These are phyloP conservation scores for Eucalyptus virginea DNA, from an alignment of 345 rosid genomes.

Conservation along the genomic window DNA sequence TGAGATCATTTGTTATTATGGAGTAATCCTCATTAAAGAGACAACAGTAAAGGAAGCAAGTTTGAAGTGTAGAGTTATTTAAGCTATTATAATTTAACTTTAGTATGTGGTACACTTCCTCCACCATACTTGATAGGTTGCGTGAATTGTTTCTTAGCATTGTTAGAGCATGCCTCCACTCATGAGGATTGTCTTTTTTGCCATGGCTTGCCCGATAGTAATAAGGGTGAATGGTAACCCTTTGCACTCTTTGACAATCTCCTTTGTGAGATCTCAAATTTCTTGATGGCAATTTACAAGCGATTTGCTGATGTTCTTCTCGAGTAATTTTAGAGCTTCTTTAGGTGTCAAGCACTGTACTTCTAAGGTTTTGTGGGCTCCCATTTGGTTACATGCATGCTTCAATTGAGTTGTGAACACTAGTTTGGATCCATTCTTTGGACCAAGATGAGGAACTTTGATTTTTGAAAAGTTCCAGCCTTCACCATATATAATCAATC, in stretches of 20 bases:
- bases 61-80: neutral
- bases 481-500: neutral
- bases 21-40: neutral
- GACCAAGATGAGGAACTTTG: neutral
- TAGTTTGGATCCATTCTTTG: neutral
- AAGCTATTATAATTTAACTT: constrained; percentile 4
- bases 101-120: neutral
- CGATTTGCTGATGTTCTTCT: neutral
- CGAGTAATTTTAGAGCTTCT: neutral
- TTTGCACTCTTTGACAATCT: neutral
- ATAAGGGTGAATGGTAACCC: constrained; percentile 3
- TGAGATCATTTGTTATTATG: neutral
- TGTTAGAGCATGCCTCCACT: neutral
- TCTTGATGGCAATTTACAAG: neutral
- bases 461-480: neutral
- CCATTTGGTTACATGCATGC: neutral
- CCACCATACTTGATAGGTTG: neutral
- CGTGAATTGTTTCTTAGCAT: neutral
- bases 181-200: neutral
- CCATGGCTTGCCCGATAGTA: neutral
- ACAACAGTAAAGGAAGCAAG: neutral
- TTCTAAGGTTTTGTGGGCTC: neutral
- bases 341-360: neutral
- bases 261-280: neutral
- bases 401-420: neutral